Base-by-base conservation (phyloP, 2,329 filamentous ascomycete genomes). In the Myriosclerotinia curreyana region DNA sequence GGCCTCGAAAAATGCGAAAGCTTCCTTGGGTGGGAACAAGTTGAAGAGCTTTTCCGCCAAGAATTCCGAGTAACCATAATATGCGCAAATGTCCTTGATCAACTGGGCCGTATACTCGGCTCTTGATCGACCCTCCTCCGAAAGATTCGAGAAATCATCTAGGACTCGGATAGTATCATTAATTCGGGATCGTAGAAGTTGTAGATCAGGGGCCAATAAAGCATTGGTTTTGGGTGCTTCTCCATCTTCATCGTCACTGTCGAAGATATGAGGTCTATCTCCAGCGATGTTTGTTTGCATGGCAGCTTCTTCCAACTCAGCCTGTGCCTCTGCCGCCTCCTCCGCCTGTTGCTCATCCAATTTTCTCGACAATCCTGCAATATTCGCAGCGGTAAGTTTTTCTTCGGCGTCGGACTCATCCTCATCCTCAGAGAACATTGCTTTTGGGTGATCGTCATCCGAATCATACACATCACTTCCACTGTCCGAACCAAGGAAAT, bases 1-100 rank as follows among this genome's bases (percentile, higher is more conserved):
- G 72, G 94, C 94, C 79, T 99, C 95, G 79, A 99, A 98, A 79
- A 99, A 99, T 62, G 93, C 93, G 71, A 98, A 96, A 0, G 95
- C 95, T 79, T 99, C 95, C 71, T 89, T 88, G 0, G 95, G 91
- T 1, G 92, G 87, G 79, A 99, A 98, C 8, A 99, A 86, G 74
- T 89, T 88, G 79, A 93, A 92, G 20, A 99, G 86, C 82, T 98
- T 99, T 78, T 96, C 91, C 5, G 93, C 95, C n/a, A 99, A 83
- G 78, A 89, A 98, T 46, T 89, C 86, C 4, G 91, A 96, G 81
- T 99, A 99, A 66, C 94, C 93, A 75, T 99, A 99, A 82, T 99
- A 99, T 64, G 89, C 86, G 79, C 92, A 97, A 65, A 98, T 90
- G 74, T 99, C 95, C 77, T 92, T 90, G 66, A 98, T 78, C 63